These are phyloP conservation scores for Diplodia sapinea DNA, from an alignment of 2,329 filamentous ascomycete species.

Conservation along the genomic window DNA sequence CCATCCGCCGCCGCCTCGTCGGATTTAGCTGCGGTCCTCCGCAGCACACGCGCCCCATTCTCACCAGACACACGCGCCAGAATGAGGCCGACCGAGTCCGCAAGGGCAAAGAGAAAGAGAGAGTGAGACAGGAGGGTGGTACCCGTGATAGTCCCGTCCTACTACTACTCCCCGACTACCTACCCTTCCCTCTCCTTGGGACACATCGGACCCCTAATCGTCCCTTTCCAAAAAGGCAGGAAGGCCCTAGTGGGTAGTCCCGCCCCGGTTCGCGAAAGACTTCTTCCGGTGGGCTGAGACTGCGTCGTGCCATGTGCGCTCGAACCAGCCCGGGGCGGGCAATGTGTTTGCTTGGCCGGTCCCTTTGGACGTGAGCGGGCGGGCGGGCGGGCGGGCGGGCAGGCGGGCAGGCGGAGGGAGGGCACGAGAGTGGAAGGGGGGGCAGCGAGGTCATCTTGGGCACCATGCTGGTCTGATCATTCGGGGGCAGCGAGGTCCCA, in stretches of 20 bases:
- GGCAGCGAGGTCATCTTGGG: not conserved
- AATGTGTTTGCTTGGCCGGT: not conserved
- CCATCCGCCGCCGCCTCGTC: not conserved
- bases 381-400: not conserved
- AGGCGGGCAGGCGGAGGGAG: not conserved
- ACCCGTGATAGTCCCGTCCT: too few relatives aligned
- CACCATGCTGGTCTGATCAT: not conserved
- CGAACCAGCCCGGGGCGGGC: not conserved
- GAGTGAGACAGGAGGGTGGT: too few relatives aligned
- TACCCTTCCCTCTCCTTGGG: conserved; percentile 6
- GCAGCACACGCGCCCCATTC: not conserved
- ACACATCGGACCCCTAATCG: conserved; percentile 11
- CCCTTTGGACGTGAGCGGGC: not conserved
- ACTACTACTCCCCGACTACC: not conserved
- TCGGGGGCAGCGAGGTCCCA: not conserved
- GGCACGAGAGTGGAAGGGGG: not conserved
- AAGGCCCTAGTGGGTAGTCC: not conserved
- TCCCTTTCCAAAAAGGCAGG: not conserved
- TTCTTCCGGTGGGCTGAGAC: conserved; percentile 22
- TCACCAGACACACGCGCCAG: not conserved
- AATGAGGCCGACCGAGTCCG: not conserved
- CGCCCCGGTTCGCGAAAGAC: not conserved
- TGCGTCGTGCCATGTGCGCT: not conserved
- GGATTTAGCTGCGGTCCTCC: not conserved
- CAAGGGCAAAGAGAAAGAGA: not conserved